Percentiles rank a stretch among this genome's conserved stretches.
phyloP scores from a whole-genome alignment of 495 filamentous ascomycete genomes.

The Hypoxylon crocopeplum region DNA sequence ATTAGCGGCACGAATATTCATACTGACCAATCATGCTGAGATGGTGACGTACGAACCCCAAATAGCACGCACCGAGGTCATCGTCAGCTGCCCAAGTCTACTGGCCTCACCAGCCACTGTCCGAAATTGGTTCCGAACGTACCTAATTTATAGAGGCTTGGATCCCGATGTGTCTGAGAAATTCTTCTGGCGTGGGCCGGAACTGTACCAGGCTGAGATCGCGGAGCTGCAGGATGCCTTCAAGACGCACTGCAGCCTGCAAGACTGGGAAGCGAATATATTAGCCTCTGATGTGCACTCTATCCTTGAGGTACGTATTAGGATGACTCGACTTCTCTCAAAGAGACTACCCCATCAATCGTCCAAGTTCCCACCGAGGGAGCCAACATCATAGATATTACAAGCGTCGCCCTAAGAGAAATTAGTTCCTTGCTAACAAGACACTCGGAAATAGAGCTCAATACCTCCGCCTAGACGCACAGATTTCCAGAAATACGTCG shows the following conservation, averaged over 20 bases:
- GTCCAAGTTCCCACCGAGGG: too few species aligned
- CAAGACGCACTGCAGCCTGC: constrained; percentile 6
- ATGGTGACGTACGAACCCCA: background rate
- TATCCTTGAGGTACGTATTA: constrained; percentile 6
- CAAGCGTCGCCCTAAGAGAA: too few species aligned
- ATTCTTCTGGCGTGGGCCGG: constrained; percentile 12
- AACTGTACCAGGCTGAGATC: background rate
- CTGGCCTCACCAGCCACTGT: background rate
- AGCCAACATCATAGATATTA: too few species aligned
- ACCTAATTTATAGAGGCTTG: constrained; percentile 9
- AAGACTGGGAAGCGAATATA: constrained; percentile 8
- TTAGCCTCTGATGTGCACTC: constrained; percentile 8
- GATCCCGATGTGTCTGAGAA: background rate
- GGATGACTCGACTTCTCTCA: background rate
- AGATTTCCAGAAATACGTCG: constrained; percentile 2
- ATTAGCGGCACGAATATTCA: background rate
- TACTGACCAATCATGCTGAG: background rate
- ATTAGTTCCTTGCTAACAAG: too few species aligned
- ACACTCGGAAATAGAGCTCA: background rate
- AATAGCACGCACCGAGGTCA: background rate
- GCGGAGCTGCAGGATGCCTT: constrained; percentile 1
- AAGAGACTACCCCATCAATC: too few species aligned
- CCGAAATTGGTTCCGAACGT: constrained; percentile 5
- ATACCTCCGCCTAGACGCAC: background rate
- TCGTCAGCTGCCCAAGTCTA: constrained; percentile 1